Conservation (phyloP, 2,329 filamentous ascomycete genomes). For the Phyllosticta paracitricarpa region DNA sequence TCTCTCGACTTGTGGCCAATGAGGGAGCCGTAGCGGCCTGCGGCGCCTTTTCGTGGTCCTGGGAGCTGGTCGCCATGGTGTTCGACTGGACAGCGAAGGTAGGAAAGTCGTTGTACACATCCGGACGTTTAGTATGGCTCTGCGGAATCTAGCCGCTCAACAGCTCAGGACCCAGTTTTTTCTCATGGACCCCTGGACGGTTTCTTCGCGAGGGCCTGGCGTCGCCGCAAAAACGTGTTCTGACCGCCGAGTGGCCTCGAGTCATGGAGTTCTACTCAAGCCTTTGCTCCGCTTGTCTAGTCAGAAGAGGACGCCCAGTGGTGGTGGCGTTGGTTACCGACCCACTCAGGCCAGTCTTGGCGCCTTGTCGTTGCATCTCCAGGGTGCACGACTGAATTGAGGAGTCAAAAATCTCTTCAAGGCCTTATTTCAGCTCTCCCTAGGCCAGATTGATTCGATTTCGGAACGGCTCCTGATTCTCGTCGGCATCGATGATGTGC, state of each 20-base stretch:
- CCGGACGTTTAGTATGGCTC: neutral
- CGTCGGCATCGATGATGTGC: neutral
- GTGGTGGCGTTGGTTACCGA: neutral
- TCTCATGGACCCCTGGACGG: neutral
- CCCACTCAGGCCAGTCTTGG: neutral
- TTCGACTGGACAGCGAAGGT: neutral
- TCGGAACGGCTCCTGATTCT: neutral
- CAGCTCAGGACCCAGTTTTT: neutral
- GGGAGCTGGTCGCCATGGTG: neutral
- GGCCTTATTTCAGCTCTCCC: neutral
- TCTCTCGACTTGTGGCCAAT: neutral
- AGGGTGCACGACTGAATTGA: neutral
- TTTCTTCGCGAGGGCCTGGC: neutral
- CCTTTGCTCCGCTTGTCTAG: neutral
- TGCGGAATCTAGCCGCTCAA: neutral
- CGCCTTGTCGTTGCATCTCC: neutral
- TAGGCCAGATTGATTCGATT: neutral
- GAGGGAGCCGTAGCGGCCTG: neutral
- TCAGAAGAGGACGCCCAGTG: neutral
- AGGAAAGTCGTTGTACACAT: neutral
- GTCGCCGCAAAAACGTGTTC: neutral
- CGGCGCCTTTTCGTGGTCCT: neutral
- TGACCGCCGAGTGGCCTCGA: neutral
- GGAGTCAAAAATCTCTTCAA: neutral
- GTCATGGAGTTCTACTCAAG: neutral